Base-by-base conservation (phyloP, 2,329 filamentous ascomycete genomes). In the Nothomitra cinnamomea region DNA sequence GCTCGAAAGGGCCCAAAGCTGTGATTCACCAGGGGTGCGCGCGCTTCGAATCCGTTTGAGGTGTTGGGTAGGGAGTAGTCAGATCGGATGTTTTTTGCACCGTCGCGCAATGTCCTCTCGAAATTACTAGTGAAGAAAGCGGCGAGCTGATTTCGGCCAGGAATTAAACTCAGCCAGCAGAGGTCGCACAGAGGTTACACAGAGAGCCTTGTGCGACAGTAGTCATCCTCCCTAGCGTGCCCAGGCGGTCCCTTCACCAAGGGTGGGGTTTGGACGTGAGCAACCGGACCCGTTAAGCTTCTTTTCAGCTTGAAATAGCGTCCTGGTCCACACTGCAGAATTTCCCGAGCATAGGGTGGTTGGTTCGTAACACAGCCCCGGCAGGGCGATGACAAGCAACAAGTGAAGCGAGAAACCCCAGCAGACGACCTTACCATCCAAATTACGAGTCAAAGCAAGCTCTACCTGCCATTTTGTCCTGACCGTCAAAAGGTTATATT, bases 11-110 rank as follows among this genome's bases (percentile, higher is more conserved):
- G 45, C 45, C 24, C 24, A 19, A 19, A 17, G 24, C 32, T 17
- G 45, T 49, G 45, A 35, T 49, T 35, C 45, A 35, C 8, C 13
- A 32, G 28, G 28, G 28, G 28, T 32, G 28, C 28, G 28, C 28
- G 28, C 28, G 28, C 28, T 32, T 32, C 28, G 28, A 32, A 32
- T 21, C 21, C 19, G 43, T 13, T 24, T 35, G 24, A 35, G 13
- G 4, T 49, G 6, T 7, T 15, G 21, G n/a, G n/a, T 47, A 2
- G 5, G 4, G 24, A 15, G 25, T 32, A 28, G 45, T 49, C 45
- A 49, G 45, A 49, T 49, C 45, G 45, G 45, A 32, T 19, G 45
- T 35, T 17, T 17, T 49, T 49, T 24, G 45, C 24, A 22, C 45
- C 45, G 45, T 24, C 12, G 10, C 13, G 38, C n/a, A 45, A 48